These are phyloP conservation scores for Penicillium aurantiogriseum DNA, from an alignment of 2,329 filamentous ascomycete species.

Conservation along the genomic window DNA sequence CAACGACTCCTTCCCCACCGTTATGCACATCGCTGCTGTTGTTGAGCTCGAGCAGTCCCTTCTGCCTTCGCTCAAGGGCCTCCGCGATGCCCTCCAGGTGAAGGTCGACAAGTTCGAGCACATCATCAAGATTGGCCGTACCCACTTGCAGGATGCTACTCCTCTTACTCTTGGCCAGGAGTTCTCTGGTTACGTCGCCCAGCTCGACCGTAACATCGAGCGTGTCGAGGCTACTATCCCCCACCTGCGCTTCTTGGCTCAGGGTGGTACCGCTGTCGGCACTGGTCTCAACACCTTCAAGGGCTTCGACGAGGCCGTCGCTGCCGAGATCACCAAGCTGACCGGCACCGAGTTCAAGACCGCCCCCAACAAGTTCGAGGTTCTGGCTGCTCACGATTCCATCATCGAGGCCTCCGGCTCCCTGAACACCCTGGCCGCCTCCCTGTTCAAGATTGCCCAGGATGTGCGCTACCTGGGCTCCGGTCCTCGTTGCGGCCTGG, in stretches of 20 bases:
- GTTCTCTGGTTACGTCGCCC: slow-evolving; percentile 95
- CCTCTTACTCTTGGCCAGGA: slow-evolving; percentile 94
- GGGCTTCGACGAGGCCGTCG: slow-evolving; percentile 92
- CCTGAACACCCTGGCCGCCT: slow-evolving; percentile 87
- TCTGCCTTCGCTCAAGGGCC: slow-evolving; percentile 75
- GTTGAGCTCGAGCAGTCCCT: slow-evolving; percentile 86
- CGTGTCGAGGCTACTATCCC: slow-evolving; percentile 80
- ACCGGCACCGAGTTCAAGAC: slow-evolving; percentile 93
- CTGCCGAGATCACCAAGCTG: slow-evolving; percentile 85
- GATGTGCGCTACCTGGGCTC: slow-evolving; percentile 96
- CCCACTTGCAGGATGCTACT: slow-evolving; percentile 95
- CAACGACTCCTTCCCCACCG: slow-evolving; percentile 98
- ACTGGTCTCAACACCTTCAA: slow-evolving; percentile 97
- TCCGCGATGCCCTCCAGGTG: slow-evolving; percentile 78
- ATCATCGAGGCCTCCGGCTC: slow-evolving; percentile 91
- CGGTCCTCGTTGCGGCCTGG: slow-evolving; percentile 90
- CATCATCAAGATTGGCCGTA: slow-evolving; percentile 98
- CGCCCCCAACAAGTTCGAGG: slow-evolving; percentile 98
- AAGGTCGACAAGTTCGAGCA: slow-evolving; percentile 88
- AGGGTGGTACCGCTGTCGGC: slow-evolving; percentile 94
- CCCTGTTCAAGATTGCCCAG: slow-evolving; percentile 96
- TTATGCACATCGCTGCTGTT: slow-evolving; percentile 98
- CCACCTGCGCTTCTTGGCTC: slow-evolving; percentile 80
- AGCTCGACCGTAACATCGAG: slow-evolving; percentile 87
- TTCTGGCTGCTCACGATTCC: slow-evolving; percentile 91